Evolutionary conservation across 2,329 filamentous ascomycete genomes (phyloP), one percentile per base, ranked within the genome.

Genomic region (Didymella lethalis): DNA sequence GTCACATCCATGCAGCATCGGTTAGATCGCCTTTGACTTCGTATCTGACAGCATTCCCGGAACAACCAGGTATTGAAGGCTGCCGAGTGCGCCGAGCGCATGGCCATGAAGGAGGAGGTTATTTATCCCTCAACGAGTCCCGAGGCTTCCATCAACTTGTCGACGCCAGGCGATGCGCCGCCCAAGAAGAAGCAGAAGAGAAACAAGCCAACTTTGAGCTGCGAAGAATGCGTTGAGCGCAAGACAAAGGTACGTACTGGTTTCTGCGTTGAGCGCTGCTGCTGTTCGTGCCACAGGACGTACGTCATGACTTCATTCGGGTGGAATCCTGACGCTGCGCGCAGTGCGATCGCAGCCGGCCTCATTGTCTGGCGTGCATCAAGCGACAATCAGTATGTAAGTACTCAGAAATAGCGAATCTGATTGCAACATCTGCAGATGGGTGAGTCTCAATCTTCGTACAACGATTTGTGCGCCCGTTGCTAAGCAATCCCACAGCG

Each of bases 131-230:
- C 67, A 26, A 63, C 63, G 14, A 69, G 67, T 59, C 68, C 68
- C 14, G 64, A 63, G 40, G 58, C 63, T 25, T 55, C 55, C 7
- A 25, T 58, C n/a, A 62, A 61, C 57, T 62, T 59, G 20, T 46
- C 56, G 29, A 64, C 60, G 18, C 65, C 56, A 23, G 49, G 51
- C 18, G 59, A 64, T 36, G 50, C 47, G 49, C 83, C 80, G n/a
- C 72, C 79, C 11, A 84, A 80, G 75, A 91, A 90, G 80, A 92
- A 90, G 78, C 90, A 93, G 79, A 93, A 90, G 80, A 86, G 91
- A 47, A 94, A 94, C 78, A 94, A 94, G 76, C 91, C 91, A 3
- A 93, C 90, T 1, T 74, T 93, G 62, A 92, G 89, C 48, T 93
- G 91, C 70, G 85, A 88, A 62, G 90, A 92, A 74, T 94, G 91